phyloP scores from a whole-genome alignment of 805 yeast species.

The Candida germanica region DNA sequence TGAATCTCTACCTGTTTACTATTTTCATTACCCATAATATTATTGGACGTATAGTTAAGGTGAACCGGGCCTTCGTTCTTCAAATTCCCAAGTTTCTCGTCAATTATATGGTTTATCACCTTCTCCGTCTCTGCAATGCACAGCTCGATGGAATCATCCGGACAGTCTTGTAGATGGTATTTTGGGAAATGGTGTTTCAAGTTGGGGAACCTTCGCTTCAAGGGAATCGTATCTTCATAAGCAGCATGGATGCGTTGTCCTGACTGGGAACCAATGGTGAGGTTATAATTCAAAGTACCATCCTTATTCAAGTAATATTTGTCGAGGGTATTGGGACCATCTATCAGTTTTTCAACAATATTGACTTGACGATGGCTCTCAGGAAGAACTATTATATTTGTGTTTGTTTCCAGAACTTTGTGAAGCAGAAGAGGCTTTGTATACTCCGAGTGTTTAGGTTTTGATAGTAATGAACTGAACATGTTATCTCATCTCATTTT shows the following conservation, averaged over 20 bases:
- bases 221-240: conserved; percentile 58
- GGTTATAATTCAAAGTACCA: conserved; percentile 26
- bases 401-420: not conserved
- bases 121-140: conserved; percentile 55
- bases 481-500: conserved; percentile 14
- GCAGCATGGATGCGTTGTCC: conserved; percentile 40
- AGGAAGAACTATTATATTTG: conserved; percentile 3
- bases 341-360: not conserved
- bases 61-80: conserved; percentile 39
- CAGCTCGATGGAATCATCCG: conserved; percentile 43
- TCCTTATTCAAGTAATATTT: conserved; percentile 23
- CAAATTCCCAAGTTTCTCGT: conserved; percentile 32
- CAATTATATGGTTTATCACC: conserved; percentile 52
- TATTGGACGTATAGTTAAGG: conserved; percentile 19
- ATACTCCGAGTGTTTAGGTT: conserved; percentile 26
- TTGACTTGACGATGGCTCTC: not conserved
- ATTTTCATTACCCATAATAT: conserved; percentile 12
- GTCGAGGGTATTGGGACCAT: conserved; percentile 13
- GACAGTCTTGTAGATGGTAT: conserved; percentile 33
- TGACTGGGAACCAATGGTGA: conserved; percentile 20
- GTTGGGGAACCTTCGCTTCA: conserved; percentile 41
- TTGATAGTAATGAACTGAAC: conserved; percentile 37
- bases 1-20: conserved; percentile 59
- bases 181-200: conserved; percentile 40
- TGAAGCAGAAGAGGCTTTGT: not conserved